Conservation (phyloP, 768 basidiomycete species). For the Auriscalpium vulgare region DNA sequence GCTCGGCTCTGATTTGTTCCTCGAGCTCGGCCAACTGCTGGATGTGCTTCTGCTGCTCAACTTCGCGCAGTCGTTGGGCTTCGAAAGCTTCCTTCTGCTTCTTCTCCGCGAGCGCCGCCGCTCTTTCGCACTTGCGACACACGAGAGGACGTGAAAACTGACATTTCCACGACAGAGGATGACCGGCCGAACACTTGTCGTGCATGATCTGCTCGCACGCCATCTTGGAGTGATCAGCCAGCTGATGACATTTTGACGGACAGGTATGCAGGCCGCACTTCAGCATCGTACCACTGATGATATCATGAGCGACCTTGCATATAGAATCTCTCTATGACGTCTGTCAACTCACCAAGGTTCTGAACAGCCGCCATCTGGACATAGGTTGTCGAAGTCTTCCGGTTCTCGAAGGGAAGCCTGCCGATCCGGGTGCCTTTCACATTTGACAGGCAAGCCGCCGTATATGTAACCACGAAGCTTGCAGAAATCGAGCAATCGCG, state of each 20-base stretch:
- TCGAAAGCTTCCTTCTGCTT: slow-evolving; percentile 33
- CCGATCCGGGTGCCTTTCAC: slow-evolving; percentile 44
- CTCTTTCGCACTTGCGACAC: slow-evolving; percentile 43
- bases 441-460: slow-evolving; percentile 51
- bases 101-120: slow-evolving; percentile 31
- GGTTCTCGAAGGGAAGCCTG: slow-evolving; percentile 31
- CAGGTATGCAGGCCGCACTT: slow-evolving; percentile 48
- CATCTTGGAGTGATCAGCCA: slow-evolving; percentile 47
- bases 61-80: slow-evolving; percentile 37
- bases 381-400: slow-evolving; percentile 39
- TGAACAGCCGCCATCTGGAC: slow-evolving; percentile 58
- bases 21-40: slow-evolving; percentile 35
- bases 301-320: neutral
- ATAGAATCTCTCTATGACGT: no score
- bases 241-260: slow-evolving; percentile 53
- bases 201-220: slow-evolving; percentile 32
- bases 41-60: slow-evolving; percentile 35
- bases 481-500: slow-evolving; percentile 38
- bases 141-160: slow-evolving; percentile 25
- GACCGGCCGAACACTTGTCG: slow-evolving; percentile 36
- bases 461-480: slow-evolving; percentile 38
- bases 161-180: slow-evolving; percentile 38
- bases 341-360: slow-evolving; percentile 43
- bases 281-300: slow-evolving; percentile 37
- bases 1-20: slow-evolving; percentile 29